Evolutionary conservation across 306 rosid species (phyloP).

Genomic region (Vicia sativa): DNA sequence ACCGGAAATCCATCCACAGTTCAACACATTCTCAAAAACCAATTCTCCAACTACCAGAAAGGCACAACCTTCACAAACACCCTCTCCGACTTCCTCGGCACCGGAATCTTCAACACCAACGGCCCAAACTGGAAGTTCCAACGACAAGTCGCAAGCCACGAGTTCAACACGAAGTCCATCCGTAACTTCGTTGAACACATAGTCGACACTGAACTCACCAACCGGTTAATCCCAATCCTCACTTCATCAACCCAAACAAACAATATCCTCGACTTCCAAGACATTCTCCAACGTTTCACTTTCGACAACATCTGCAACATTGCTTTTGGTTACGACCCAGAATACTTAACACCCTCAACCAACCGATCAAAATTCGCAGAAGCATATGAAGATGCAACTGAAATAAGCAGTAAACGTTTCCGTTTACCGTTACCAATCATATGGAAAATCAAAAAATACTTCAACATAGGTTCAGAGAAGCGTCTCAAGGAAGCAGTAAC

Average conservation of each 20-base stretch:
- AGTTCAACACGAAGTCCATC: slow-evolving; percentile 56
- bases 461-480: slow-evolving; percentile 64
- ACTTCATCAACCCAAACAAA: slow-evolving; percentile 17
- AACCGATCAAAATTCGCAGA: slow-evolving; percentile 47
- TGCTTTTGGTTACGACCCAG: slow-evolving; percentile 70
- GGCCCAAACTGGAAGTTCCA: slow-evolving; percentile 67
- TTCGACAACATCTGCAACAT: slow-evolving; percentile 73
- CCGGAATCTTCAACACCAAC: slow-evolving; percentile 65
- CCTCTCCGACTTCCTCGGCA: slow-evolving; percentile 58
- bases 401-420: slow-evolving; percentile 49
- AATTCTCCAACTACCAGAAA: slow-evolving; percentile 55
- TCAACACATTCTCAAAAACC: slow-evolving; percentile 61
- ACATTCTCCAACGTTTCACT: slow-evolving; percentile 68
- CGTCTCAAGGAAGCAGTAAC: neutral
- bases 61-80: slow-evolving; percentile 1
- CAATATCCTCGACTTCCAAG: slow-evolving; percentile 60
- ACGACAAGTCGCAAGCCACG: slow-evolving; percentile 63
- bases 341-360: slow-evolving; percentile 46
- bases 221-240: slow-evolving; percentile 62
- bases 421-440: slow-evolving; percentile 11
- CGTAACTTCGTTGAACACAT: slow-evolving; percentile 66
- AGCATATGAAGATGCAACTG: slow-evolving; percentile 53
- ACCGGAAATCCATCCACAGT: slow-evolving; percentile 65
- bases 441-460: slow-evolving; percentile 53
- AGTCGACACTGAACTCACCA: slow-evolving; percentile 57